Evolutionary conservation across 768 basidiomycete species (phyloP), one percentile per base, ranked within the genome.

Genomic region (Mycena galopus): DNA sequence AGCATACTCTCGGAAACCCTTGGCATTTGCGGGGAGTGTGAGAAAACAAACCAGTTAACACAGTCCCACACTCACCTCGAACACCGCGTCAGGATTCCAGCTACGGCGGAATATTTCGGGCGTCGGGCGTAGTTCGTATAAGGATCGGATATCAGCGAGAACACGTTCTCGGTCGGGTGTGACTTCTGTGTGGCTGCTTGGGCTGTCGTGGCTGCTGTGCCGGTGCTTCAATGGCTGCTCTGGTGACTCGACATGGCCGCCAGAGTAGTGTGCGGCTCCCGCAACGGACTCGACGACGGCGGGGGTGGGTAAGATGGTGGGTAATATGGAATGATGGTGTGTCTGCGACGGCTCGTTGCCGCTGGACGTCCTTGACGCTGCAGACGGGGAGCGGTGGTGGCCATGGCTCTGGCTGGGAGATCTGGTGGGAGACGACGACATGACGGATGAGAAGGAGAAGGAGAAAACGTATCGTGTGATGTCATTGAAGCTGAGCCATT

Each of bases 231-330:
- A 51, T 3, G 72, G 67, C 14, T 79, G 73, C 71, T 87, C 85
- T 3, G 72, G 67, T 12, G 79, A 73, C 71, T 87, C 85, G 8
- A 88, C 80, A 63, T 81, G 82, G 25, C 82, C 83, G 7, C 91
- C 90, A 6, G 89, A 87, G 75, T 91, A 93, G 74, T 92, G 91
- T 0, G 91, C 89, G 19, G 86, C 91, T 50, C 89, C 87, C 1
- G 89, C 89, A 4, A 90, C 88, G 0, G 90, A 90, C 73, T 88
- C 86, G 39, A 91, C 82, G 11, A 92, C 79, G 3, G 87, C 84
- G 23, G 88, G 82, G 0, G 88, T 87, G 1, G 88, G 90, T 1
- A 91, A 74, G 21, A 83, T 78, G 65, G 78, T 77, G 16, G 85
- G 84, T 8, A 90, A 65, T 25, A 85, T 77, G 27, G 81, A 81